Percentiles rank a stretch among this genome's conserved stretches.
These are phyloP conservation scores for Sordariomycetes sp. DNA, from an alignment of 2,329 filamentous ascomycete genomes.

Conservation along the genomic window DNA sequence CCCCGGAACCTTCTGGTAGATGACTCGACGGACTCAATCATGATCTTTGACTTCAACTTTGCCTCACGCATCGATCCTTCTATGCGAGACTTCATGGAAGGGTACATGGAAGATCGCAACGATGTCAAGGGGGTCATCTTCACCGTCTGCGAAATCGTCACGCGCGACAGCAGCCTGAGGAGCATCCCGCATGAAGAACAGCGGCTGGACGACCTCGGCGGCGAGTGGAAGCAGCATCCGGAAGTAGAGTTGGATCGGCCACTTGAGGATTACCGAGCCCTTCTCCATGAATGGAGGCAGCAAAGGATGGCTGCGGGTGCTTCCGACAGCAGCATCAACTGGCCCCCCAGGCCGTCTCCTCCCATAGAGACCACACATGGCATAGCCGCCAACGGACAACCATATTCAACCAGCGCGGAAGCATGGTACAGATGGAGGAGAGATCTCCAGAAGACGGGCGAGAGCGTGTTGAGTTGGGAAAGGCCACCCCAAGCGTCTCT, in stretches of 20 bases:
- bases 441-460: too few species aligned
- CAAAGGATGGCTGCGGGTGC: too few species aligned
- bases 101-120: constrained; percentile 12
- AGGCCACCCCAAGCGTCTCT: too few species aligned
- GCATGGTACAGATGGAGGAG: too few species aligned
- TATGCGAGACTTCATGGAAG: constrained; percentile 4
- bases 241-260: constrained; percentile 21
- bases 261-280: too few species aligned
- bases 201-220: constrained; percentile 9
- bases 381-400: too few species aligned
- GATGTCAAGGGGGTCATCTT: constrained; percentile 24
- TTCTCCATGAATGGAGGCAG: too few species aligned
- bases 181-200: constrained; percentile 14
- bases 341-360: too few species aligned
- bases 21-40: constrained; percentile 16
- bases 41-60: constrained; percentile 27
- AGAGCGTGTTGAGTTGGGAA: too few species aligned
- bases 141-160: constrained; percentile 25
- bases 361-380: too few species aligned
- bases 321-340: too few species aligned
- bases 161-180: constrained; percentile 14
- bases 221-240: constrained; percentile 20
- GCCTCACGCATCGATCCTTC: constrained; percentile 10
- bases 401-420: too few species aligned
- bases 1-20: constrained; percentile 26